phyloP scores from a whole-genome alignment of 1,284 basidiomycete genomes.

The Leccinum pachyderme region DNA sequence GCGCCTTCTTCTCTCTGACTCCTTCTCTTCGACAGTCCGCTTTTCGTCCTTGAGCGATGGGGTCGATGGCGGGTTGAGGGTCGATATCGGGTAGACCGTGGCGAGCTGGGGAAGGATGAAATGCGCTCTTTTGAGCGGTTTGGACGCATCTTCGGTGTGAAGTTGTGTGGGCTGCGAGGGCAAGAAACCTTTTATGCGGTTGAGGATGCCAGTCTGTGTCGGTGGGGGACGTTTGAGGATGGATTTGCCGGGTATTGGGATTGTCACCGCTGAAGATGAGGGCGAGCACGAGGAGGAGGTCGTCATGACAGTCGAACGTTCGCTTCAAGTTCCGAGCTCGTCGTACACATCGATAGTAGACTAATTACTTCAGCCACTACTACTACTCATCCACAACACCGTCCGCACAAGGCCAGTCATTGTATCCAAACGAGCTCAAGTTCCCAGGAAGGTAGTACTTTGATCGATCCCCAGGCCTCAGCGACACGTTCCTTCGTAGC shows the following conservation, averaged over 20 bases:
- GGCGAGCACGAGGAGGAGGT: not conserved
- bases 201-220: constrained; percentile 64
- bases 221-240: constrained; percentile 78
- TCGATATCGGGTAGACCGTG: not conserved
- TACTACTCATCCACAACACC: too few species aligned
- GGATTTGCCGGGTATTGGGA: constrained; percentile 61
- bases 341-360: not conserved
- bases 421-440: not conserved
- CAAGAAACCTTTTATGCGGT: constrained; percentile 53
- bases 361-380: too few species aligned
- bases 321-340: not conserved
- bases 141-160: constrained; percentile 37
- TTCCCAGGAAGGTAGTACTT: not conserved
- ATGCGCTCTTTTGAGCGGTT: constrained; percentile 78
- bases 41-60: not conserved
- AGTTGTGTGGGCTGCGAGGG: constrained; percentile 27
- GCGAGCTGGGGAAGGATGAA: constrained; percentile 56
- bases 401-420: not conserved
- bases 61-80: not conserved
- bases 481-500: not conserved
- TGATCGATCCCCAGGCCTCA: not conserved
- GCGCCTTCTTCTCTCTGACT: not conserved
- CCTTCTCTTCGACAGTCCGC: not conserved
- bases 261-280: not conserved
- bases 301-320: not conserved